A percentile compares a stretch with the other conserved stretches of the same genome.
phyloP scores from a whole-genome alignment of 352 stramenopile species.

The Globisporangium mamillatum region DNA sequence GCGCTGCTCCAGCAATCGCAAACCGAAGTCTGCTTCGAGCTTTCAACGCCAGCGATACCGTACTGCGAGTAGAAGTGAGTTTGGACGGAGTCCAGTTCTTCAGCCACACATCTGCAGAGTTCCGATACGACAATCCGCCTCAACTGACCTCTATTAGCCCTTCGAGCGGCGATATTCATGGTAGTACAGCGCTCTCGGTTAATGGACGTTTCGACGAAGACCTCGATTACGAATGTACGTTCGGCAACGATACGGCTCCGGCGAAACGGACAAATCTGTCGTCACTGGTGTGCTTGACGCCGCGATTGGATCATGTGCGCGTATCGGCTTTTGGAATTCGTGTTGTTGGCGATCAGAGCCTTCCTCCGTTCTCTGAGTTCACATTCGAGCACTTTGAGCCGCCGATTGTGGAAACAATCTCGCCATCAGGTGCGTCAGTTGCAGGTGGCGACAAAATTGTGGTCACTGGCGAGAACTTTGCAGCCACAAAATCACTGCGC shows the following conservation, averaged over 20 bases:
- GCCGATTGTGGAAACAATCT: conserved; percentile 25
- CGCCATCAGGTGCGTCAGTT: conserved; percentile 19
- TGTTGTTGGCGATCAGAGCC: not conserved
- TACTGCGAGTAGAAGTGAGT: conserved; percentile 24
- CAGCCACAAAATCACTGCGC: conserved; percentile 15
- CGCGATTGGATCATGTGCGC: not conserved
- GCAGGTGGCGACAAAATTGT: conserved; percentile 29
- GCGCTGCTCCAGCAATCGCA: conserved; percentile 7
- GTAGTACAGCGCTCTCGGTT: conserved; percentile 24
- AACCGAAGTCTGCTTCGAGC: not conserved
- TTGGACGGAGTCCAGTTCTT: conserved; percentile 28
- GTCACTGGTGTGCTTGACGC: conserved; percentile 23
- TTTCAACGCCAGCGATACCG: not conserved
- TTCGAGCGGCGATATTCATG: conserved; percentile 20
- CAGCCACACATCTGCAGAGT: conserved; percentile 6
- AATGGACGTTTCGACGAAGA: conserved; percentile 21
- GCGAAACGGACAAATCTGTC: conserved; percentile 21
- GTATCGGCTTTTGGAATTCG: conserved; percentile 13
- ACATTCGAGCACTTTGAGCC: conserved; percentile 23
- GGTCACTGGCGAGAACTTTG: conserved; percentile 35
- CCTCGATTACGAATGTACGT: conserved; percentile 29
- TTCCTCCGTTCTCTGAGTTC: not conserved
- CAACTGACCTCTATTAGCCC: conserved; percentile 23
- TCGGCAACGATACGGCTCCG: conserved; percentile 11
- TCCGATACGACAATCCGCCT: conserved; percentile 24